Evolutionary conservation across 2,329 filamentous ascomycete genomes (phyloP), one percentile per base, ranked within the genome.

Genomic region (Colletotrichum costaricense): DNA sequence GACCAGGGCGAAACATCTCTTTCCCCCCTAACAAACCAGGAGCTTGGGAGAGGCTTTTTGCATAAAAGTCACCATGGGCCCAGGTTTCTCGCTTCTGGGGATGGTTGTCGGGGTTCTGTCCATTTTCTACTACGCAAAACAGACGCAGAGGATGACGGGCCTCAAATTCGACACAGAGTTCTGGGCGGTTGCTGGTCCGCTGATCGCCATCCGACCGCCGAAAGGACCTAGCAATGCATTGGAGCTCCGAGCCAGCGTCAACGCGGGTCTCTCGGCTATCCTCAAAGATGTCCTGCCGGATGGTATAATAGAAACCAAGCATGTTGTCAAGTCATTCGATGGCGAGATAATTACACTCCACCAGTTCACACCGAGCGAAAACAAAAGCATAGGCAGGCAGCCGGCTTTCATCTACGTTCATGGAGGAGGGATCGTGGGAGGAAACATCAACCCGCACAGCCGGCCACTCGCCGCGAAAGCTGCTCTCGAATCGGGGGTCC

Each of bases 371-470:
- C 14, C 38, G 6, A 30, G 24, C n/a, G 30, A 1, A 2, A 22
- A 24, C 12, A 49, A 46, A 8, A 26, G 26, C 8, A 14, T 11
- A 6, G n/a, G 8, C 9, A 59, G 59, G 26, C 73, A 75, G 19
- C 78, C 80, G 5, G 83, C 81, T 1, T 77, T 85, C n/a, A 62
- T 83, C n/a, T 81, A 85, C 72, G 72, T 82, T 49, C 85, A 87
- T 70, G 84, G 84, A n/a, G 85, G 86, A 19, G 85, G 84, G 24
- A 82, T 83, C 59, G 79, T 86, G 16, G 72, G 76, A 1, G 78
- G 83, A 2, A 76, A 73, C 12, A 77, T 82, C 22, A 76, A 80
- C 3, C 55, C 80, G 2, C 78, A 77, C 55, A 70, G 62, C 55
- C 55, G 71, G 2, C 71, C 68, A 6, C 46, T 71, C 2, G 60